These are phyloP conservation scores for Globisporangium irregulare DNA, from an alignment of 352 stramenopile species.

Conservation along the genomic window DNA sequence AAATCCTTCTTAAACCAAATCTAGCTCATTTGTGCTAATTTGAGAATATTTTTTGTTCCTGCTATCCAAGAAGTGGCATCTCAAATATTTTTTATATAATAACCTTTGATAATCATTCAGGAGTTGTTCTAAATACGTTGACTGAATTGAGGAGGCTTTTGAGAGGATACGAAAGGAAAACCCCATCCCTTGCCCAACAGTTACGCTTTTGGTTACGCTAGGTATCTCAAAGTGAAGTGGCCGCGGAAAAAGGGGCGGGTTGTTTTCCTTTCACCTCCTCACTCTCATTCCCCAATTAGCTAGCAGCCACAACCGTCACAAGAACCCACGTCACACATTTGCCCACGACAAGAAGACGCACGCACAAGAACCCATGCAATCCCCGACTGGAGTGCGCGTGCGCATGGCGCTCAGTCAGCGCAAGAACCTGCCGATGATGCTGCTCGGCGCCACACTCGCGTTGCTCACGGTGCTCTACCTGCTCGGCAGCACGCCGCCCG, in stretches of 20 bases:
- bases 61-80: neutral
- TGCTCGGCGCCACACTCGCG: conserved; percentile 35
- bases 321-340: neutral
- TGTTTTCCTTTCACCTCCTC: neutral
- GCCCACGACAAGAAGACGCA: neutral
- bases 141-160: neutral
- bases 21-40: neutral
- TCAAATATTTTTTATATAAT: neutral
- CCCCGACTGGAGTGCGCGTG: conserved; percentile 54
- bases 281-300: conserved; percentile 11
- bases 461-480: conserved; percentile 45
- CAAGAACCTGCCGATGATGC: conserved; percentile 55
- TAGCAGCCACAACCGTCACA: neutral
- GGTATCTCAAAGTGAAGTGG: neutral
- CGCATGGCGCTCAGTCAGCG: conserved; percentile 62
- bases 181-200: neutral
- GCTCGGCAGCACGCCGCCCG: conserved; percentile 34
- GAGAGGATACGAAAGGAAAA: neutral
- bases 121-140: neutral
- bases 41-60: neutral
- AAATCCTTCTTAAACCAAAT: neutral
- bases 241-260: neutral
- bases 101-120: neutral
- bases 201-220: neutral
- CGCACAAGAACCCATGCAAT: conserved; percentile 41